Percentiles rank a stretch among this genome's conserved stretches.
Conservation (phyloP, 148 eudicot genomes). For the Persicaria maculosa region DNA sequence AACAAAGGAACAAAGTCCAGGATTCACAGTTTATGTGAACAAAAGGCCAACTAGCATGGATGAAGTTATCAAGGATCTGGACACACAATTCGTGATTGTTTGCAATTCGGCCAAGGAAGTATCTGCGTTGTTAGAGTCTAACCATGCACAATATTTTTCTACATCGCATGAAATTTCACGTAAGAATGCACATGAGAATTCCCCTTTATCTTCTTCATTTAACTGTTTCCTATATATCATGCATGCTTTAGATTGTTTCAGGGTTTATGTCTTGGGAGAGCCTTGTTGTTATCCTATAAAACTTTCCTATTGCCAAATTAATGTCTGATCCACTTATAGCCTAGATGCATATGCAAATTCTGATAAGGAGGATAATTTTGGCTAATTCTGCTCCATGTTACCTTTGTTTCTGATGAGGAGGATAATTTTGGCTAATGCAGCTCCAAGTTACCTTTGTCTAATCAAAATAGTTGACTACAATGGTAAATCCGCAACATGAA, state of each 20-base stretch:
- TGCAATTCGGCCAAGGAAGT: constrained; percentile 61
- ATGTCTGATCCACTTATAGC: neutral
- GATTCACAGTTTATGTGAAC: constrained; percentile 84
- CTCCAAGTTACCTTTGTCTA: neutral
- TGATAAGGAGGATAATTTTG: neutral
- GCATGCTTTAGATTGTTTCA: neutral
- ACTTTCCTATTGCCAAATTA: neutral
- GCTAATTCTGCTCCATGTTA: neutral
- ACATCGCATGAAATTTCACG: constrained; percentile 65
- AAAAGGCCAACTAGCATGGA: constrained; percentile 91
- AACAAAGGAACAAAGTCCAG: constrained; percentile 62
- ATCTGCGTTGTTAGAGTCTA: constrained; percentile 66
- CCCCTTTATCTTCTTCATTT: neutral
- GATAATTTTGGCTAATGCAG: neutral
- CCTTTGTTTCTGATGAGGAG: neutral
- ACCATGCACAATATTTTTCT: constrained; percentile 57
- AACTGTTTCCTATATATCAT: neutral
- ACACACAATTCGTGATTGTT: constrained; percentile 60
- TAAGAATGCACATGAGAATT: constrained; percentile 13
- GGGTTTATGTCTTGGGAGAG: neutral
- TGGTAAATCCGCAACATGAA: neutral
- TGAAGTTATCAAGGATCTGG: constrained; percentile 89
- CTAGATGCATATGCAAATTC: neutral
- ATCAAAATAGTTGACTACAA: neutral
- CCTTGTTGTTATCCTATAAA: neutral